Base-by-base conservation (phyloP, 768 basidiomycete genomes). In the Lentinula aciculospora region DNA sequence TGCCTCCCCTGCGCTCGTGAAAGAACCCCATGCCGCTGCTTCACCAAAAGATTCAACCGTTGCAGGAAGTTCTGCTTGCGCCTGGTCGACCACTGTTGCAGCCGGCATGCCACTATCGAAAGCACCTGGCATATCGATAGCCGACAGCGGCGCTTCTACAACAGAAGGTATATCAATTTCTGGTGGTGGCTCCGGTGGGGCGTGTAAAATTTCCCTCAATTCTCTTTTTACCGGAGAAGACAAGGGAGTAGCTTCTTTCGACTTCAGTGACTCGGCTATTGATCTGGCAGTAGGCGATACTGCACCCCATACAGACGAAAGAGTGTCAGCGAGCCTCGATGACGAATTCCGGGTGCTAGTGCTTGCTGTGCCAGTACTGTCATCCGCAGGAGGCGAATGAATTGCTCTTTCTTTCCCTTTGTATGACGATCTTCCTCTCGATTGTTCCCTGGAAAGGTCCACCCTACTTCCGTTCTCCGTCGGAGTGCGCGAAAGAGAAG, bases 301-400 rank as follows among this genome's bases (percentile, higher is more conserved):
- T 65, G 44, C 67, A 28, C 82, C 83, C 81, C 83, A 83, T 4
- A 81, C 71, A 0, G 80, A 73, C 21, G 65, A 74, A 44, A 82
- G 74, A 4, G 76, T 63, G 1, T 82, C 72, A 1, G 65, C 75
- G 21, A 82, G 72, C 53, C 68, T 71, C 10, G 70, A 68, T 12
- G 74, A 66, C 34, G 74, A 66, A 39, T 72, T 73, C 28, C 74
- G 47, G 34, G 53, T 53, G 60, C 63, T 50, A 56, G 46, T n/a
- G 60, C 50, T 47, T 60, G 37, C 49, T 58, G 58, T 31, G 15
- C 31, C 45, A 19, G 12, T 72, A 23, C 72, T 73, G 19, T 69
- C 68, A 47, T 67, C 65, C 46, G 45, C 39, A 28, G 44, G 44
- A 57, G 56, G 34, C 2, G 56, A 27, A 17, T 34, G 23, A 23